These are phyloP conservation scores for Arabidopsis hybrid DNA, from an alignment of 441 rosid genomes.

Conservation along the genomic window DNA sequence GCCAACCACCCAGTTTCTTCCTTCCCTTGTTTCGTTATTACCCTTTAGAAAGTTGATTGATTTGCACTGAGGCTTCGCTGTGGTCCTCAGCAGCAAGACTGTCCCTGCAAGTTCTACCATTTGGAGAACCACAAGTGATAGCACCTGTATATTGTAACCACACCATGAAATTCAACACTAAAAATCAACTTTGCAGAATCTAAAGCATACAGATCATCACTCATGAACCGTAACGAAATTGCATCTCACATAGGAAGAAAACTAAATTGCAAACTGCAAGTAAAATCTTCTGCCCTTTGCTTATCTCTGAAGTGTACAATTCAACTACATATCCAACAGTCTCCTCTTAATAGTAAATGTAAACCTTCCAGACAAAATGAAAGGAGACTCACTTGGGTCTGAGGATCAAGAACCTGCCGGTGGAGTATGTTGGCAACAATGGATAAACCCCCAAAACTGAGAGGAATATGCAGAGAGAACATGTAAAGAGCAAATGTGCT, in stretches of 20 bases:
- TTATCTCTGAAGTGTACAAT: not conserved
- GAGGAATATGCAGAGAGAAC: slow-evolving; percentile 83
- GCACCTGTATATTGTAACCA: slow-evolving; percentile 49
- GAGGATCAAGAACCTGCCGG: slow-evolving; percentile 69
- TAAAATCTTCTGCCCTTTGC: not conserved
- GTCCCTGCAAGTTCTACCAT: slow-evolving; percentile 60
- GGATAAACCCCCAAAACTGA: slow-evolving; percentile 85
- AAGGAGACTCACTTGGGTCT: slow-evolving; percentile 60
- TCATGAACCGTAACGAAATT: not conserved
- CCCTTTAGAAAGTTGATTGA: slow-evolving; percentile 51
- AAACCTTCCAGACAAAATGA: not conserved
- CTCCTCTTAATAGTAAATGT: not conserved
- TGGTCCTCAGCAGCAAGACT: slow-evolving; percentile 57
- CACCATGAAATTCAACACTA: slow-evolving; percentile 1
- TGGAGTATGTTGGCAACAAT: slow-evolving; percentile 62
- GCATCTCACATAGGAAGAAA: not conserved
- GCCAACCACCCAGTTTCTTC: slow-evolving; percentile 68
- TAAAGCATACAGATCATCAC: not conserved
- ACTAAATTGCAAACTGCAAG: not conserved
- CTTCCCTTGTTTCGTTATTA: slow-evolving; percentile 31
- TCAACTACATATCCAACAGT: not conserved
- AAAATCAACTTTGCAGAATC: not conserved
- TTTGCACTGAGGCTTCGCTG: slow-evolving; percentile 54
- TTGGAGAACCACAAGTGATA: slow-evolving; percentile 63
- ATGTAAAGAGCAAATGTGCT: slow-evolving; percentile 74